Evolutionary conservation across 495 filamentous ascomycete genomes (phyloP).

Genomic region (Clavariopsis aquatica): DNA sequence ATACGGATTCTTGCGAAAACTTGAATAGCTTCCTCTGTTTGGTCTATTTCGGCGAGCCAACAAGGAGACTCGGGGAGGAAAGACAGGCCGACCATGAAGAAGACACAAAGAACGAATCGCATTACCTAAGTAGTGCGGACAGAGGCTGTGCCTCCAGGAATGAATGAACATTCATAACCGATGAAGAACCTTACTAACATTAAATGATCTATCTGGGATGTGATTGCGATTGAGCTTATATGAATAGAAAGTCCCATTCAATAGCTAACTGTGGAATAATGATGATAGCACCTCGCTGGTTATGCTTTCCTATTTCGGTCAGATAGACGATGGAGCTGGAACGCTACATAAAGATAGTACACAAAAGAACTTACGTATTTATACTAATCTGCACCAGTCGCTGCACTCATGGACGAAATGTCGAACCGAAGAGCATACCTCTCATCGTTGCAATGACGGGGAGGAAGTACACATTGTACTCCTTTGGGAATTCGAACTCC

Average conservation of each 20-base stretch:
- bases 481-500: slow-evolving; percentile 49
- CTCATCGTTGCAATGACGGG: slow-evolving; percentile 58
- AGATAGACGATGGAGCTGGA: slow-evolving; percentile 59
- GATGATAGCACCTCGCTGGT: slow-evolving; percentile 68
- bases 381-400: slow-evolving; percentile 70
- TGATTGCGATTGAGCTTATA: slow-evolving; percentile 28
- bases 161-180: slow-evolving; percentile 63
- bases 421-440: slow-evolving; percentile 60
- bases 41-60: slow-evolving; percentile 70
- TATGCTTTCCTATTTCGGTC: slow-evolving; percentile 68
- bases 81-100: slow-evolving; percentile 63
- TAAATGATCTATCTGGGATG: slow-evolving; percentile 49
- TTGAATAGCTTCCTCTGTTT: slow-evolving; percentile 66
- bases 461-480: slow-evolving; percentile 65
- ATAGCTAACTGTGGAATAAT: slow-evolving; percentile 77
- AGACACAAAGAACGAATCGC: slow-evolving; percentile 66
- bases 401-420: slow-evolving; percentile 72
- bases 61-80: slow-evolving; percentile 73
- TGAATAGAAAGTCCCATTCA: slow-evolving; percentile 63
- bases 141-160: slow-evolving; percentile 57
- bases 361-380: slow-evolving; percentile 37
- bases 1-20: slow-evolving; percentile 67
- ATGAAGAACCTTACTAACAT: slow-evolving; percentile 57
- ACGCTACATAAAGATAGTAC: neutral
- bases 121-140: slow-evolving; percentile 75